phyloP scores from a whole-genome alignment of 352 stramenopile species.

The Pythium sukuiense region DNA sequence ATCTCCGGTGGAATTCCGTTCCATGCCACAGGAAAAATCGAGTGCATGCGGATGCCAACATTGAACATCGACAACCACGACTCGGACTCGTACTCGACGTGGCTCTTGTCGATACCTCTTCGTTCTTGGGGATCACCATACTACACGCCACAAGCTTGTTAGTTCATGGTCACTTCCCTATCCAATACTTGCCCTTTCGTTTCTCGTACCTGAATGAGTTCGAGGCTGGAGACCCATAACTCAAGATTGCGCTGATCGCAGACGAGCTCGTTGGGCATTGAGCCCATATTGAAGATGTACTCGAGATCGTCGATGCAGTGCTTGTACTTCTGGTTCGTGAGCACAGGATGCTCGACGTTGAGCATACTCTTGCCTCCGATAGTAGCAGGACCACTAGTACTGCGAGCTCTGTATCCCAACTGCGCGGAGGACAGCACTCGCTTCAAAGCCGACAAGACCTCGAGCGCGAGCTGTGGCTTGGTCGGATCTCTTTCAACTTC shows the following conservation, averaged over 20 bases:
- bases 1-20: conserved; percentile 55
- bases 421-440: conserved; percentile 62
- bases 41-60: conserved; percentile 84
- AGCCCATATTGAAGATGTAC: conserved; percentile 82
- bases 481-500: conserved; percentile 48
- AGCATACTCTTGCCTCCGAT: conserved; percentile 32
- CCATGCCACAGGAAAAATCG: conserved; percentile 79
- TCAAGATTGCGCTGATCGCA: conserved; percentile 66
- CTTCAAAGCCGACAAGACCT: conserved; percentile 61
- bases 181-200: not conserved
- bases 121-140: conserved; percentile 74
- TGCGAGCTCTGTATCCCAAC: conserved; percentile 20
- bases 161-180: not conserved
- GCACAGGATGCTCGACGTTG: conserved; percentile 73
- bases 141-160: conserved; percentile 27
- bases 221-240: conserved; percentile 72
- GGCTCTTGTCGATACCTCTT: conserved; percentile 65
- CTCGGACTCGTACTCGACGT: conserved; percentile 89
- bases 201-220: conserved; percentile 54
- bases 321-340: conserved; percentile 90
- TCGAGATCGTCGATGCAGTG: conserved; percentile 87
- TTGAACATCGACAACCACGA: conserved; percentile 90
- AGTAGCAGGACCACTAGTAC: not conserved
- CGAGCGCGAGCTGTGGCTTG: conserved; percentile 60
- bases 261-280: conserved; percentile 75